Conservation (phyloP, 306 rosid species). For the Dryas octopetala region DNA sequence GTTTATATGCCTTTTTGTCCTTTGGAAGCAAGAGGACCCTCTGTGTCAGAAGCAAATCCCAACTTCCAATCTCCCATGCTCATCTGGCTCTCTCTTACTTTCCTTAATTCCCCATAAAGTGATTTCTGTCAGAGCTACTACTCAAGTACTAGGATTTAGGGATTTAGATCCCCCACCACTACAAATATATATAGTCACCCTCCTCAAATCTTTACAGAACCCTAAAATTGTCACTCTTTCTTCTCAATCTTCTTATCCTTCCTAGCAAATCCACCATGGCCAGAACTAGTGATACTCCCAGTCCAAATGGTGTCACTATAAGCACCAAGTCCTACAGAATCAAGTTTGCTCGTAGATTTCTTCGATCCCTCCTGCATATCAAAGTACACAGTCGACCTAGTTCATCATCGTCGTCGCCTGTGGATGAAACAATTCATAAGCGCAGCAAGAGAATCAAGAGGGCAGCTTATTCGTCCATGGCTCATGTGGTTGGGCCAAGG, state of each 20-base stretch:
- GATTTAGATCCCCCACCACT: slow-evolving; percentile 14
- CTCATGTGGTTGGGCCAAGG: slow-evolving; percentile 38
- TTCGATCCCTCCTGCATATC: slow-evolving; percentile 28
- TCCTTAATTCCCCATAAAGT: neutral
- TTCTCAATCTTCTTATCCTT: neutral
- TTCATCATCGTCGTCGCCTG: neutral
- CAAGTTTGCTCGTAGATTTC: slow-evolving; percentile 30
- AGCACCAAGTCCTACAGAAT: slow-evolving; percentile 4
- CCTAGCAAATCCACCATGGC: neutral
- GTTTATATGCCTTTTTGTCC: slow-evolving; percentile 18
- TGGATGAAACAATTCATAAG: slow-evolving; percentile 6
- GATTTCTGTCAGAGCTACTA: slow-evolving; percentile 23
- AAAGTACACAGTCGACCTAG: slow-evolving; percentile 9
- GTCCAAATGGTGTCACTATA: slow-evolving; percentile 6
- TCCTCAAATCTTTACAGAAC: neutral
- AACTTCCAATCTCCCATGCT: slow-evolving; percentile 8
- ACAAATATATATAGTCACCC: neutral
- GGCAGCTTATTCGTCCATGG: slow-evolving; percentile 45
- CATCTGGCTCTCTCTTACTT: no score
- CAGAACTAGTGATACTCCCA: no score
- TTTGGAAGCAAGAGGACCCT: slow-evolving; percentile 23
- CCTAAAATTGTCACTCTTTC: neutral
- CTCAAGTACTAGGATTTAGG: slow-evolving; percentile 16
- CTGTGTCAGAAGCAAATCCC: slow-evolving; percentile 37
- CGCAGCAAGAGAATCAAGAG: slow-evolving; percentile 33